Percentiles rank a stretch among this genome's conserved stretches.
These are phyloP conservation scores for Trametes pubescens DNA, from an alignment of 1,284 basidiomycete species.

Conservation along the genomic window DNA sequence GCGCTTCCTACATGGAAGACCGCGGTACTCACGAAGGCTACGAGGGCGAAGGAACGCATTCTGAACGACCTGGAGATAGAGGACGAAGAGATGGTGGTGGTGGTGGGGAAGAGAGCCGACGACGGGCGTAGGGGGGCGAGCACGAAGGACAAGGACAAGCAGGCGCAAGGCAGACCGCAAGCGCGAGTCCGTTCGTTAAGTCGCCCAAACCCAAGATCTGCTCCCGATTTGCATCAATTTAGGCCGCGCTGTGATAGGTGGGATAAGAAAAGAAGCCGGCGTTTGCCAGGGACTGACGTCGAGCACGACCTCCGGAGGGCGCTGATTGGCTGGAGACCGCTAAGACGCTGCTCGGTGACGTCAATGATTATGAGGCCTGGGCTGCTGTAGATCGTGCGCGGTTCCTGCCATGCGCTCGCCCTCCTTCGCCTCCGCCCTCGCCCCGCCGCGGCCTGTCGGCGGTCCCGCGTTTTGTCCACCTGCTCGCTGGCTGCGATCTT, in stretches of 20 bases:
- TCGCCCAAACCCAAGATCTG: slow-evolving; percentile 15
- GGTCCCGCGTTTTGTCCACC: neutral
- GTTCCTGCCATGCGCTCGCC: neutral
- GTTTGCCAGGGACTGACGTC: slow-evolving; percentile 15
- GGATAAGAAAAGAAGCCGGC: slow-evolving; percentile 16
- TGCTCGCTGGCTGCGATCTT: neutral
- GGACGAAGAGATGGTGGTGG: slow-evolving; percentile 19
- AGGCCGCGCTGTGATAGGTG: slow-evolving; percentile 4
- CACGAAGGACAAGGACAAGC: neutral
- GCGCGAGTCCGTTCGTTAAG: neutral
- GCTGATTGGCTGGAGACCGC: slow-evolving; percentile 12
- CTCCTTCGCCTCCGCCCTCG: neutral
- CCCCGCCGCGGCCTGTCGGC: neutral
- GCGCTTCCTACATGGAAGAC: neutral
- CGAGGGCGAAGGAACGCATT: slow-evolving; percentile 33
- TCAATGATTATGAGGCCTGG: slow-evolving; percentile 7
- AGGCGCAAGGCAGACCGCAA: neutral
- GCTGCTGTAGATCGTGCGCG: slow-evolving; percentile 1
- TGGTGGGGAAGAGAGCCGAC: slow-evolving; percentile 22
- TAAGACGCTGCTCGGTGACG: slow-evolving; percentile 2
- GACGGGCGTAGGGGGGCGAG: slow-evolving; percentile 7
- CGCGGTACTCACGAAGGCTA: slow-evolving; percentile 29
- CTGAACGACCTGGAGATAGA: slow-evolving; percentile 21
- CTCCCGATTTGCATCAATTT: slow-evolving; percentile 10
- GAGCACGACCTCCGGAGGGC: neutral